Conservation (phyloP, 176 grass and related monocot genomes). For the Eragrostis curvula region DNA sequence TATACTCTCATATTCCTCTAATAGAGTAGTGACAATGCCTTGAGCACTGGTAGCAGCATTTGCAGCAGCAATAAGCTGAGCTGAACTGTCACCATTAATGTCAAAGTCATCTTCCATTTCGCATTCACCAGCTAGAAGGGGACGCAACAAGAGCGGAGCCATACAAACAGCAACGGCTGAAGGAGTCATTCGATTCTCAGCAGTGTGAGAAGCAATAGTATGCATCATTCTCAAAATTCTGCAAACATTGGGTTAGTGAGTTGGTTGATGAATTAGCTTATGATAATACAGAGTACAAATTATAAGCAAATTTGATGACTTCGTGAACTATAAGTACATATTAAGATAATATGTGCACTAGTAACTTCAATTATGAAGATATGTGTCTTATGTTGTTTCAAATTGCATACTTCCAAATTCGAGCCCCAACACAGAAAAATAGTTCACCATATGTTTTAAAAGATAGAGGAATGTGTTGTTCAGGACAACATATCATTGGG, state of each 20-base stretch:
- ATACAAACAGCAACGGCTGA: constrained; percentile 99
- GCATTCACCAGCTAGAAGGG: constrained; percentile 99
- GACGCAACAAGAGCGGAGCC: constrained; percentile 92
- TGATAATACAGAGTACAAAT: background rate
- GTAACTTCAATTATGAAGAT: background rate
- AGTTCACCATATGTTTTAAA: constrained; percentile 10
- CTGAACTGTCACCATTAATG: constrained; percentile 76
- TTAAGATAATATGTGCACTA: background rate
- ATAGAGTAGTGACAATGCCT: constrained; percentile 82
- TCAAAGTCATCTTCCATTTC: constrained; percentile 97
- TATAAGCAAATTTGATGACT: constrained; percentile 8
- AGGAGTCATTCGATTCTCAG: constrained; percentile 92
- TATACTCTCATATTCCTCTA: constrained; percentile 90
- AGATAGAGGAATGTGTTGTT: background rate
- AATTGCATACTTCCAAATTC: constrained; percentile 22
- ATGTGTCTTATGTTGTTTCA: constrained; percentile 16
- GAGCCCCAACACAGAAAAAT: background rate
- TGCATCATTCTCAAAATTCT: constrained; percentile 99
- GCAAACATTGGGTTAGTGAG: constrained; percentile 39
- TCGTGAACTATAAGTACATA: background rate
- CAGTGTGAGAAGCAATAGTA: constrained; percentile 72
- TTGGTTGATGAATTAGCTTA: constrained; percentile 22
- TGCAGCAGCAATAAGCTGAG: constrained; percentile 97
- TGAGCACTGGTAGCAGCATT: constrained; percentile 98
- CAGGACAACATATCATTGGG: constrained; percentile 15